Evolutionary conservation across 1,284 basidiomycete genomes (phyloP), one percentile per base, ranked within the genome.

Genomic region (Boletus semigastroideus): DNA sequence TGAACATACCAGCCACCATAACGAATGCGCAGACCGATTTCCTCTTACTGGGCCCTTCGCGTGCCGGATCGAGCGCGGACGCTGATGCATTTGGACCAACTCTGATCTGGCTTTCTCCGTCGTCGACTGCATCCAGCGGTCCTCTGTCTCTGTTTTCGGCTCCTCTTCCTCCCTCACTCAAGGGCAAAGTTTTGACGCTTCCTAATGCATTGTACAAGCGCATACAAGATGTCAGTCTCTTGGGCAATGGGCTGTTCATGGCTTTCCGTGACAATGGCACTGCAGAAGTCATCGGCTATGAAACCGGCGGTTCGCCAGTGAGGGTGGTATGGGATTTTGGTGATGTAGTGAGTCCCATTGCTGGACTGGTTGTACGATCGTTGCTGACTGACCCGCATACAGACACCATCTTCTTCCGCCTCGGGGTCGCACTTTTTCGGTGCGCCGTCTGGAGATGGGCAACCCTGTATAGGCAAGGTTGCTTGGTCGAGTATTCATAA

Each of bases 21-120:
- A 58, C 71, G 2, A 69, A 78, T 36, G 78, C 76, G 0, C 19
- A 65, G 43, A 45, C 54, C 3, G 66, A 67, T 41, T 64, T 55
- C 22, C 48, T 65, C 27, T 63, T 79, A 5, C 61, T 72, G 14
- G 76, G 79, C 39, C 69, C 83, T 33, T 54, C 58, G 8, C 46
- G 57, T 76, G 20, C 53, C 11, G 58, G 70, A 4, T 62, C 84
- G 44, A 51, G 49, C 17, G 30, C 34, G 8, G 41, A 48, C 11
- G 2, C 25, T 1, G 54, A 54, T 22, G 33, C 30, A 3, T 55
- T 48, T 42, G 63, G 67, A 12, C 76, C 74, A 17, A 73, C 75
- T 13, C 67, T 86, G 5, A 74, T 81, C 3, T 94, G 92, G 92
- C 68, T 87, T 9, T 88, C 92, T 55, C 69, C 78, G 19, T 52